These are phyloP conservation scores for Myxozyma lipomycoides DNA, from an alignment of 805 yeast species.

Conservation along the genomic window DNA sequence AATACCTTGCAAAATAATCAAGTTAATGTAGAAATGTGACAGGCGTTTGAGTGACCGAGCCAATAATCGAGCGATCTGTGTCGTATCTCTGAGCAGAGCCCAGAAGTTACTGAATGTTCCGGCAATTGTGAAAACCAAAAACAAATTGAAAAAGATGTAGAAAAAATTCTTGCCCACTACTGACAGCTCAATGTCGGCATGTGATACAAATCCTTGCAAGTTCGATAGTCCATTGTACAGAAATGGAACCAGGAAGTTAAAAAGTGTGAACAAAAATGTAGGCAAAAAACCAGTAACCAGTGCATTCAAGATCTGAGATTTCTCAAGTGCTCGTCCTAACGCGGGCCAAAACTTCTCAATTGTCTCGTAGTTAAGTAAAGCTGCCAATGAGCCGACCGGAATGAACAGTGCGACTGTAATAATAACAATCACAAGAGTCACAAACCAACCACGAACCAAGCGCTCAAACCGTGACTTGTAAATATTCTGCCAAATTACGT, in stretches of 20 bases:
- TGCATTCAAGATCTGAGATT: constrained; percentile 67
- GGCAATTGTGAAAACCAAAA: constrained; percentile 87
- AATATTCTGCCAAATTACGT: constrained; percentile 86
- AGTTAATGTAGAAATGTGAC: constrained; percentile 85
- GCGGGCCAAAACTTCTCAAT: constrained; percentile 79
- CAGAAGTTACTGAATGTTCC: constrained; percentile 83
- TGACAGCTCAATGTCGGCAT: constrained; percentile 88
- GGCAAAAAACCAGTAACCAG: constrained; percentile 87
- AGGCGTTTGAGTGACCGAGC: constrained; percentile 77
- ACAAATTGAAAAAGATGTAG: constrained; percentile 89
- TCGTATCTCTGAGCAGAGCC: constrained; percentile 81
- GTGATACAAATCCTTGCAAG: constrained; percentile 83
- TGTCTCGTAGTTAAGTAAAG: constrained; percentile 72
- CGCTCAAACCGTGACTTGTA: constrained; percentile 76
- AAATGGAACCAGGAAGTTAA: constrained; percentile 81
- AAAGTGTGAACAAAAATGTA: constrained; percentile 79
- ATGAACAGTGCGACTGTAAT: constrained; percentile 68
- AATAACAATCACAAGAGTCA: constrained; percentile 63
- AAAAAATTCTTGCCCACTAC: constrained; percentile 90
- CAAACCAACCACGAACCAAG: constrained; percentile 55
- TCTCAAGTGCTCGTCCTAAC: constrained; percentile 62
- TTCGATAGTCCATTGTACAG: constrained; percentile 78
- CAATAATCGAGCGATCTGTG: constrained; percentile 78
- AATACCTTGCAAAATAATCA: constrained; percentile 67
- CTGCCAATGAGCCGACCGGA: constrained; percentile 82